Conservation (phyloP, 179 eudicot species). For the Camellia oleifera region DNA sequence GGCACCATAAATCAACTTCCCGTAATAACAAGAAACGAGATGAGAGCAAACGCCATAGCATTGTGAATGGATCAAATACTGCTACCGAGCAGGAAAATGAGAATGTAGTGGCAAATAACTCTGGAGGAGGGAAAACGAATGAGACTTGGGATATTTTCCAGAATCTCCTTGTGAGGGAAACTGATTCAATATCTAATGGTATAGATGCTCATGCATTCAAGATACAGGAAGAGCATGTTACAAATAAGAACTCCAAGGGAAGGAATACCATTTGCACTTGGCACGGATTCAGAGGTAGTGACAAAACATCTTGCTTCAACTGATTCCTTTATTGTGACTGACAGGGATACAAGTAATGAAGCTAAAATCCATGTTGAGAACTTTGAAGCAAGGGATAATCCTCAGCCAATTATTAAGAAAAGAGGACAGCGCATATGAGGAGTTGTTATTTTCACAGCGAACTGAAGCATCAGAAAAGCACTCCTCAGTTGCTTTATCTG, state of each 20-base stretch:
- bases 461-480: conserved; percentile 33
- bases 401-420: conserved; percentile 28
- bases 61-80: conserved; percentile 21
- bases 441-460: conserved; percentile 45
- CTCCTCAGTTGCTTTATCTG: conserved; percentile 31
- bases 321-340: conserved; percentile 49
- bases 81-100: conserved; percentile 26
- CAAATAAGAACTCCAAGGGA: conserved; percentile 28
- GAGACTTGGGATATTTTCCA: conserved; percentile 76
- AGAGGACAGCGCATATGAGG: conserved; percentile 45
- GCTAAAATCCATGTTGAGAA: conserved; percentile 18
- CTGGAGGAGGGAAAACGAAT: conserved; percentile 37
- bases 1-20: conserved; percentile 41
- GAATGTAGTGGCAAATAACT: conserved; percentile 20
- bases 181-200: conserved; percentile 34
- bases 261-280: conserved; percentile 30
- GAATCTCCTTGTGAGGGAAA: conserved; percentile 61
- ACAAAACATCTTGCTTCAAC: conserved; percentile 33
- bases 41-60: conserved; percentile 35
- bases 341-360: conserved; percentile 34
- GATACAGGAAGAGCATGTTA: conserved; percentile 30
- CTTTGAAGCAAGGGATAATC: conserved; percentile 41
- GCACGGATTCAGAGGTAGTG: conserved; percentile 28
- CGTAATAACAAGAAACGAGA: conserved; percentile 37
- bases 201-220: conserved; percentile 26